These are phyloP conservation scores for Maudiozyma humilis DNA, from an alignment of 1,139 yeast species.

Conservation along the genomic window DNA sequence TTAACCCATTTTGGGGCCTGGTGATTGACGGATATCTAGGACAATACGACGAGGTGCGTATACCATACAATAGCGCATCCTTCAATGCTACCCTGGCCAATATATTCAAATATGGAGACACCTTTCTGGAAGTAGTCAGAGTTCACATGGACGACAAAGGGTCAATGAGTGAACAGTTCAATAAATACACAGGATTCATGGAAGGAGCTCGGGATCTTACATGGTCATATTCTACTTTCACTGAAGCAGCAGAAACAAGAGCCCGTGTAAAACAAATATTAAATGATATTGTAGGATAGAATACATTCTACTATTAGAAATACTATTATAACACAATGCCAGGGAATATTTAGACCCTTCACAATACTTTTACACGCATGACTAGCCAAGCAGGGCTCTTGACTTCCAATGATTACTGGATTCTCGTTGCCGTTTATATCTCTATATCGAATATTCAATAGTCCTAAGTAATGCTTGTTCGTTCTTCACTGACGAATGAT, in stretches of 20 bases:
- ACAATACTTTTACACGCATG: too few relatives aligned
- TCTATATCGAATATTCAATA: too few relatives aligned
- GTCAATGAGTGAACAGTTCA: constrained; percentile 82
- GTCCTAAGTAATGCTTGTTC: too few relatives aligned
- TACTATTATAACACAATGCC: too few relatives aligned
- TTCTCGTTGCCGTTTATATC: too few relatives aligned
- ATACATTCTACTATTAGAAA: too few relatives aligned
- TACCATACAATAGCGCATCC: constrained; percentile 41
- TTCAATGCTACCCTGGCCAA: constrained; percentile 40
- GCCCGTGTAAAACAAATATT: not conserved
- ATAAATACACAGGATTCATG: constrained; percentile 70
- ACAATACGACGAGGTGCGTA: constrained; percentile 8
- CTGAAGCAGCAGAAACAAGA: constrained; percentile 5
- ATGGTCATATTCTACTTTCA: constrained; percentile 80
- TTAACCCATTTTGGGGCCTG: constrained; percentile 23
- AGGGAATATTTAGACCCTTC: too few relatives aligned
- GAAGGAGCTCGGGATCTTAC: constrained; percentile 83
- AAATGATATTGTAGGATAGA: too few relatives aligned
- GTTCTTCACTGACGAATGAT: too few relatives aligned
- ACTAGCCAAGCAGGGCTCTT: too few relatives aligned
- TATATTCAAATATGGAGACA: constrained; percentile 58
- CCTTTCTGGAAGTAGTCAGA: constrained; percentile 63
- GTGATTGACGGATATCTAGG: constrained; percentile 13
- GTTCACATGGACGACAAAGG: constrained; percentile 70
- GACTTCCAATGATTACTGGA: too few relatives aligned